Evolutionary conservation across 768 basidiomycete species (phyloP).

Genomic region (Podaxis sp.): DNA sequence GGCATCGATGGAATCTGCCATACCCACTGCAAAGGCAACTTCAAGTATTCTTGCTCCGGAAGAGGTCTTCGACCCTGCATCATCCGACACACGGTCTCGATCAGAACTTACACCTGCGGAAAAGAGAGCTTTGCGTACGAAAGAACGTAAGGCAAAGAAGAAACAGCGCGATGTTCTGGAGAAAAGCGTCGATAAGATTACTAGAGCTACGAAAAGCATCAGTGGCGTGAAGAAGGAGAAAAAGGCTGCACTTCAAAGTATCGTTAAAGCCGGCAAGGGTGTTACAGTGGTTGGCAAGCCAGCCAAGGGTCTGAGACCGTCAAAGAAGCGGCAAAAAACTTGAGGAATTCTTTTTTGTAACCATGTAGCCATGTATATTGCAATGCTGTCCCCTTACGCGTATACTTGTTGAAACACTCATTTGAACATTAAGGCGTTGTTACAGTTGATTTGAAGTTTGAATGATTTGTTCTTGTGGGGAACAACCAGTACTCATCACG

Average conservation of each 20-base stretch:
- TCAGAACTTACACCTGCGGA: constrained; percentile 84
- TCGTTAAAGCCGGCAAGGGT: constrained; percentile 82
- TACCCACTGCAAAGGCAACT: constrained; percentile 76
- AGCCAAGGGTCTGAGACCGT: constrained; percentile 29
- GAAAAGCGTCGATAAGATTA: constrained; percentile 60
- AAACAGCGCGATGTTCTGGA: constrained; percentile 63
- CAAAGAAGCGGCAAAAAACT: constrained; percentile 29
- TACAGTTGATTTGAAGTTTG: not conserved
- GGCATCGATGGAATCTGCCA: constrained; percentile 81
- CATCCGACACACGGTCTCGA: constrained; percentile 53
- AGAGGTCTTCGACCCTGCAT: constrained; percentile 70
- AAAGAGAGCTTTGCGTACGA: constrained; percentile 67
- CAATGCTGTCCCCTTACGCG: not conserved
- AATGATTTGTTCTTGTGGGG: not conserved
- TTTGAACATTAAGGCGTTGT: not conserved
- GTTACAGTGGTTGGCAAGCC: constrained; percentile 85
- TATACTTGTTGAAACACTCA: not conserved
- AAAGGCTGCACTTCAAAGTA: constrained; percentile 71
- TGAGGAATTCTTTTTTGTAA: not conserved
- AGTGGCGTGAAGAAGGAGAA: constrained; percentile 75
- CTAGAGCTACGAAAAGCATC: constrained; percentile 42
- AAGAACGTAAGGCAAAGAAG: constrained; percentile 66
- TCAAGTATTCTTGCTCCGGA: constrained; percentile 89
- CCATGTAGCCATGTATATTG: not conserved
- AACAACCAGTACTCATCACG: constrained; percentile 8